These are phyloP conservation scores for Cadophora sp. DNA, from an alignment of 2,329 filamentous ascomycete genomes.

Conservation along the genomic window DNA sequence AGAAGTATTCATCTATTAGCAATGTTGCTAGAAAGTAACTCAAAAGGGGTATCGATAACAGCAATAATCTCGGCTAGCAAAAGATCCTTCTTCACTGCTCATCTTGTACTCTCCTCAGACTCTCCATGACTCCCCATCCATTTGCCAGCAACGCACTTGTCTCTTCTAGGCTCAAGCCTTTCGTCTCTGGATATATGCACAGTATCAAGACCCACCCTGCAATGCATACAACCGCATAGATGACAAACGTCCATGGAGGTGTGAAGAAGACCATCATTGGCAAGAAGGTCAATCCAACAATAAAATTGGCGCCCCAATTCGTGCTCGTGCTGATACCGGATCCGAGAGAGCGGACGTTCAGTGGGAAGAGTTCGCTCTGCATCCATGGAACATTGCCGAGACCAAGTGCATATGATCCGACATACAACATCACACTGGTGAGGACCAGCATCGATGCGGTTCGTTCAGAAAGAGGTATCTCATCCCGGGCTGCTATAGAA, in stretches of 20 bases:
- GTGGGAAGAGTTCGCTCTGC: constrained; percentile 89
- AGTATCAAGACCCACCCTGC: constrained; percentile 73
- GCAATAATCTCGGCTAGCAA: background rate
- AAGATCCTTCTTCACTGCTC: constrained; percentile 3
- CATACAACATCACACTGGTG: constrained; percentile 79
- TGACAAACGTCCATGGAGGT: constrained; percentile 77
- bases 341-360: constrained; percentile 74
- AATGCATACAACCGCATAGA: constrained; percentile 78
- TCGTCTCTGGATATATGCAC: constrained; percentile 85
- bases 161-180: constrained; percentile 81
- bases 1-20: background rate
- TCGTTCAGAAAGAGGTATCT: constrained; percentile 35
- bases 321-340: constrained; percentile 79
- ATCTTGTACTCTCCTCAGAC: constrained; percentile 38
- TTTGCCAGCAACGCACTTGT: constrained; percentile 73
- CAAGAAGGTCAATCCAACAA: constrained; percentile 85
- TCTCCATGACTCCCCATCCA: constrained; percentile 73
- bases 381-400: constrained; percentile 96
- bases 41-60: constrained; percentile 6
- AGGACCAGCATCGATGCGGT: constrained; percentile 67
- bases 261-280: constrained; percentile 82
- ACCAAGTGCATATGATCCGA: constrained; percentile 84
- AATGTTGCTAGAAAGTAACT: background rate
- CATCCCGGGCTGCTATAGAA: constrained; percentile 34
- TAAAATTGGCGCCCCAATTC: constrained; percentile 88